Evolutionary conservation across 257 asterid species (phyloP).

Genomic region (Thymus mandschuricus): DNA sequence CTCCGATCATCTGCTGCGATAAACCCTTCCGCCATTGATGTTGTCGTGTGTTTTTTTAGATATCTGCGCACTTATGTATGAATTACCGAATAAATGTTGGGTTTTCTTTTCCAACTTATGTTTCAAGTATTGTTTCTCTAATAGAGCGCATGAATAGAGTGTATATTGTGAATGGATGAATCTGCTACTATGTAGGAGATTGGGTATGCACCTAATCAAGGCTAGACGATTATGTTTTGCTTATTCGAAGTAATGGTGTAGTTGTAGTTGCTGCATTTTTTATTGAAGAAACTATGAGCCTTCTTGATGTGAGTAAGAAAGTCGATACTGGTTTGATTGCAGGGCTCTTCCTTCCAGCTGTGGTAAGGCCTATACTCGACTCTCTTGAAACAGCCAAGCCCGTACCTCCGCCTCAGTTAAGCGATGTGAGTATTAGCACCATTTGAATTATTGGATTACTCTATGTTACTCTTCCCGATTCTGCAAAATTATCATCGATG

Average conservation of each 20-base stretch:
- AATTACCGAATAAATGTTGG: background rate
- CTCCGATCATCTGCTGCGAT: background rate
- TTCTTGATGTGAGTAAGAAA: constrained; percentile 7
- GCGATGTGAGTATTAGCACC: constrained; percentile 62
- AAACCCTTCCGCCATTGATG: background rate
- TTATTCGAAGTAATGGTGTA: background rate
- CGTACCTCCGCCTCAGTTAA: constrained; percentile 70
- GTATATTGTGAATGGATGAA: background rate
- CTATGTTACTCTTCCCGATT: background rate
- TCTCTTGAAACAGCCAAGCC: constrained; percentile 78
- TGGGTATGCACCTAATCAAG: background rate
- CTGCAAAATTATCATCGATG: background rate
- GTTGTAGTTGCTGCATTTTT: background rate
- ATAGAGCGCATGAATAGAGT: background rate
- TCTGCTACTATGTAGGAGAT: background rate
- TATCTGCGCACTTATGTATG: background rate
- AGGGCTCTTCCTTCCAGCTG: constrained; percentile 97
- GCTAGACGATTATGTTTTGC: background rate
- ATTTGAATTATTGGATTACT: background rate
- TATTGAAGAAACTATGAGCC: background rate
- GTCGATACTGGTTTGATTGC: constrained; percentile 35
- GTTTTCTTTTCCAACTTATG: background rate
- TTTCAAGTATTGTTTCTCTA: background rate
- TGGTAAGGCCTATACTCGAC: constrained; percentile 92
- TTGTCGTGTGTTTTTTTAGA: background rate